Conservation (phyloP, 2,329 filamentous ascomycete species). For the Fonsecaea nubica region DNA sequence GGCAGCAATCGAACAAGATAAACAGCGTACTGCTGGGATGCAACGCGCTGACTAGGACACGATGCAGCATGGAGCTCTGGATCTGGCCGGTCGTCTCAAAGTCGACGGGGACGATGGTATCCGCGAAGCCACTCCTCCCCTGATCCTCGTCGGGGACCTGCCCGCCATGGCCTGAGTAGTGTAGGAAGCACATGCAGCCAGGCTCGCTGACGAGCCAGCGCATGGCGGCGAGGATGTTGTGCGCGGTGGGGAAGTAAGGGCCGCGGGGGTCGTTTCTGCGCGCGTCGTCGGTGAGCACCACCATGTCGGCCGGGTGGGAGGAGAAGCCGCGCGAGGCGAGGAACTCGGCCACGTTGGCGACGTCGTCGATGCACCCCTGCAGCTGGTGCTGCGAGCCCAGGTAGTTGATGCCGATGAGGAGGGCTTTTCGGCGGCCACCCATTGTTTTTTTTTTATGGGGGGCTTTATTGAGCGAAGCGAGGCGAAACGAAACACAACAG, state of each 20-base stretch:
- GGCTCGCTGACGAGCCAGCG: slow-evolving; percentile 59
- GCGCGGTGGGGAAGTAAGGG: slow-evolving; percentile 49
- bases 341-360: slow-evolving; percentile 56
- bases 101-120: slow-evolving; percentile 63
- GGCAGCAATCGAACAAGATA: slow-evolving; percentile 65
- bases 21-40: slow-evolving; percentile 47
- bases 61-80: slow-evolving; percentile 52
- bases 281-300: slow-evolving; percentile 52
- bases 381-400: slow-evolving; percentile 52
- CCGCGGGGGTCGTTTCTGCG: slow-evolving; percentile 53
- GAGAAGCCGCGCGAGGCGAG: slow-evolving; percentile 55
- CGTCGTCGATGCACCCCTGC: slow-evolving; percentile 58
- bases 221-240: slow-evolving; percentile 61
- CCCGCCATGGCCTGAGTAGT: slow-evolving; percentile 66
- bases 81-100: slow-evolving; percentile 62
- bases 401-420: slow-evolving; percentile 63
- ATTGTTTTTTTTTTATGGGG: no score
- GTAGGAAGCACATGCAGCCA: slow-evolving; percentile 53
- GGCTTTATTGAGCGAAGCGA: no score
- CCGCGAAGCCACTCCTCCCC: slow-evolving; percentile 47
- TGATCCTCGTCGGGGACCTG: slow-evolving; percentile 52
- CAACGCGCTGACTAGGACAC: slow-evolving; percentile 46
- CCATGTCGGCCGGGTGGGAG: slow-evolving; percentile 50
- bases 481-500: no score
- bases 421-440: slow-evolving; percentile 48